These are phyloP conservation scores for Ophiostoma ips DNA, from an alignment of 2,329 filamentous ascomycete species.

Conservation along the genomic window DNA sequence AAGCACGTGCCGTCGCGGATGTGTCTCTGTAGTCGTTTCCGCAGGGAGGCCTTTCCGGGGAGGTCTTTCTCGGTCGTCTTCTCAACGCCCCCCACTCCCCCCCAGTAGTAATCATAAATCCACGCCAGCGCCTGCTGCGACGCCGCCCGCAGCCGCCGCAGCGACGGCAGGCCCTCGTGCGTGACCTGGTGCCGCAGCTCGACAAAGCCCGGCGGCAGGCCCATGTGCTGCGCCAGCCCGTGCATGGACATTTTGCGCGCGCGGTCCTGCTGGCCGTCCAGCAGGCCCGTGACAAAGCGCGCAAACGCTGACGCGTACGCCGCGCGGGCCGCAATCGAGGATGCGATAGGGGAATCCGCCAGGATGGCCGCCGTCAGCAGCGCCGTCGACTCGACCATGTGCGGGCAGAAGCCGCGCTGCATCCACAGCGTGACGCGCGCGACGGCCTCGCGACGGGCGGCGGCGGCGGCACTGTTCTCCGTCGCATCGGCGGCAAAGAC, in stretches of 20 bases:
- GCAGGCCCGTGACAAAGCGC: slow-evolving; percentile 61
- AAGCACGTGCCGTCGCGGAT: not conserved
- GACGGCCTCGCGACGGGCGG: slow-evolving; percentile 33
- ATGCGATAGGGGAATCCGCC: slow-evolving; percentile 32
- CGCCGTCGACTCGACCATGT: slow-evolving; percentile 67
- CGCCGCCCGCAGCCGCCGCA: slow-evolving; percentile 57
- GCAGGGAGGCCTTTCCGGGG: too few species aligned
- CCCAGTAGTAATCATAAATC: slow-evolving; percentile 89
- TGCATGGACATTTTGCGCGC: slow-evolving; percentile 60
- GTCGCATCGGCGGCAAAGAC: not conserved
- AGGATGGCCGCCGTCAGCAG: slow-evolving; percentile 56
- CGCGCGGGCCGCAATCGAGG: slow-evolving; percentile 15
- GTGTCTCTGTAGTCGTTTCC: not conserved
- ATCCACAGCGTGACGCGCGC: slow-evolving; percentile 53
- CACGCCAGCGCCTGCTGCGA: slow-evolving; percentile 59
- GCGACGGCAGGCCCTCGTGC: slow-evolving; percentile 70
- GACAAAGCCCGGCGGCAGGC: slow-evolving; percentile 65
- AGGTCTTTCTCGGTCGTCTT: not conserved
- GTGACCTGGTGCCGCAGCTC: slow-evolving; percentile 82
- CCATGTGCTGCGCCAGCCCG: slow-evolving; percentile 52
- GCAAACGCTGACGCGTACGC: slow-evolving; percentile 61
- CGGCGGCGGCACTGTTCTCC: slow-evolving; percentile 4
- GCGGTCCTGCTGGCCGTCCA: slow-evolving; percentile 59
- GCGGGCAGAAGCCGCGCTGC: slow-evolving; percentile 59
- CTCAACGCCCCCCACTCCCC: slow-evolving; percentile 23